Conservation (phyloP, 352 stramenopile genomes). For the Phytophthora sansomeana region DNA sequence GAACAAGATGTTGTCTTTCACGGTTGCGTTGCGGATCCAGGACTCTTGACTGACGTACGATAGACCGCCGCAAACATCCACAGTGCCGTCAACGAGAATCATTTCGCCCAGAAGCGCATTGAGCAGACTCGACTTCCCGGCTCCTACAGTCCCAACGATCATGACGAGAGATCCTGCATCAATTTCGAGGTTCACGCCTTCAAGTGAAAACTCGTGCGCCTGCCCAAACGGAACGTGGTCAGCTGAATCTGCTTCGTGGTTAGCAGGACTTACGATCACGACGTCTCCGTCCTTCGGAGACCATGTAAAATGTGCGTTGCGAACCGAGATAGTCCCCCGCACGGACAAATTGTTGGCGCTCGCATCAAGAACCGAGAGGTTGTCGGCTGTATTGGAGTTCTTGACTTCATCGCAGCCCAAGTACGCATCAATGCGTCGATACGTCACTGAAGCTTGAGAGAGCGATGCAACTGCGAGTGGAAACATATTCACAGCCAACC, state of each 20-base stretch:
- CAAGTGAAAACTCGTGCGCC: conserved; percentile 30
- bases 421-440: conserved; percentile 36
- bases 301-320: conserved; percentile 33
- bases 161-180: conserved; percentile 65
- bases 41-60: conserved; percentile 93
- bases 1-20: conserved; percentile 81
- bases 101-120: conserved; percentile 65
- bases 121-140: conserved; percentile 65
- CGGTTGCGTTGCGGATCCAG: conserved; percentile 93
- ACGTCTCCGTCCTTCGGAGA: conserved; percentile 29
- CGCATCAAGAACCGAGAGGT: not conserved
- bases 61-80: conserved; percentile 41
- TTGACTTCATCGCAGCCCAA: conserved; percentile 32
- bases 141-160: conserved; percentile 58
- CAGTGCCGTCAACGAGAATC: conserved; percentile 30
- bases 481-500: conserved; percentile 39
- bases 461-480: conserved; percentile 36
- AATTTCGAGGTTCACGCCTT: conserved; percentile 67
- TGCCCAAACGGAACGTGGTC: conserved; percentile 1
- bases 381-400: not conserved
- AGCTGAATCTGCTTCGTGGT: conserved; percentile 8
- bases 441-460: conserved; percentile 37
- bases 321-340: conserved; percentile 24
- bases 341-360: conserved; percentile 1
- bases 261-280: conserved; percentile 32